Evolutionary conservation across 352 stramenopile species (phyloP), one percentile per base, ranked within the genome.

Genomic region (Pythium biforme): DNA sequence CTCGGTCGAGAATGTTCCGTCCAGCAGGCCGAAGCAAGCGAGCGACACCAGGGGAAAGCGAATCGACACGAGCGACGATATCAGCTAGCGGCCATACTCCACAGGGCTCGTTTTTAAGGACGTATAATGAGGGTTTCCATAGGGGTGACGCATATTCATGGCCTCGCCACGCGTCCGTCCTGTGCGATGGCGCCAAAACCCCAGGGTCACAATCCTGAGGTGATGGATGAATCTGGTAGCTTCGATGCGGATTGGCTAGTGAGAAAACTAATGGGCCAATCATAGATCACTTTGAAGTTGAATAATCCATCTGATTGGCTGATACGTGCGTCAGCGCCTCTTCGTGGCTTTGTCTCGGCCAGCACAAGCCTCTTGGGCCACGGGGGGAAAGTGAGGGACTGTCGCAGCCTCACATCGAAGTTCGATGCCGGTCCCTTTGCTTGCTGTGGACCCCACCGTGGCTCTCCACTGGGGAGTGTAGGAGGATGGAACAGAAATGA

Each of bases 251-350:
- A 69, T 69, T 69, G 55, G 62, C 37, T 41, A 20, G 17, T 40
- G 37, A 43, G 19, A 0, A 29, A 12, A 14, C 2, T 8, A 20
- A 39, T 50, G 0, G 17, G 25, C 63, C 63, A 70, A 70, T 70
- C 55, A 23, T 0, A n/a, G 7, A 0, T 20, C 12, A 65, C 55
- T 61, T 70, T 70, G 63, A 70, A 70, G 63, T 70, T 70, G 49
- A 61, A 53, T 20, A 45, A 22, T 40, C 41, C 12, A 25, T 48
- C 10, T 65, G 55, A 70, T 70, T 70, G 63, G 63, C 25, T 31
- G 52, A 58, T 65, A 39, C 55, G 54, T 62, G 53, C 50, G 59
- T 60, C 46, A 62, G 61, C 60, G 31, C 7, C 15, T 29, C 17
- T 55, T 48, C 40, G 20, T 55, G 27, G 29, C 50, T 60, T 59